These are phyloP conservation scores for Solanum microdontum DNA, from an alignment of 257 asterid genomes.

Conservation along the genomic window DNA sequence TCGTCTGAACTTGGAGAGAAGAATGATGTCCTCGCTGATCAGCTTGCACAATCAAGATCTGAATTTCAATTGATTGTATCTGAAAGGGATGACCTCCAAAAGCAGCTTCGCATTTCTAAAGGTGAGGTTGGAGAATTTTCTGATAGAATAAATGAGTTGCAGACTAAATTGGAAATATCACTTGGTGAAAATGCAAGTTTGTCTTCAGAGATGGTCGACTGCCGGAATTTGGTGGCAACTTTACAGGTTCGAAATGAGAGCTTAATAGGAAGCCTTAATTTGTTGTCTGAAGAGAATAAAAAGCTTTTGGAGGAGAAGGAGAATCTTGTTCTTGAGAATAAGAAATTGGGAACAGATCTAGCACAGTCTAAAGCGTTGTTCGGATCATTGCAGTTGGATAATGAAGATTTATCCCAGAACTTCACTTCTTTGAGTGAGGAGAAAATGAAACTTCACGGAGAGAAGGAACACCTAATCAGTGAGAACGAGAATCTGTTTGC, in stretches of 20 bases:
- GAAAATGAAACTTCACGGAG: slow-evolving; percentile 36
- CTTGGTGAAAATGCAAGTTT: slow-evolving; percentile 52
- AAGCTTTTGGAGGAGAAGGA: slow-evolving; percentile 43
- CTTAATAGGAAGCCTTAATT: slow-evolving; percentile 24
- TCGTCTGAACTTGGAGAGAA: slow-evolving; percentile 36
- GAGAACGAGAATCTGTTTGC: slow-evolving; percentile 47
- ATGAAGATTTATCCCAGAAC: slow-evolving; percentile 16
- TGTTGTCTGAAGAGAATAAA: slow-evolving; percentile 45
- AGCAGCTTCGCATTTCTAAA: slow-evolving; percentile 51
- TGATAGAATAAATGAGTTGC: slow-evolving; percentile 49
- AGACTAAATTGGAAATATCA: slow-evolving; percentile 43
- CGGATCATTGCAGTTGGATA: slow-evolving; percentile 37
- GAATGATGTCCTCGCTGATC: slow-evolving; percentile 42
- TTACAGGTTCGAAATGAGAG: slow-evolving; percentile 55
- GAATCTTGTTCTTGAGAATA: slow-evolving; percentile 34
- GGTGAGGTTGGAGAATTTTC: slow-evolving; percentile 43
- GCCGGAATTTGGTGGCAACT: slow-evolving; percentile 37
- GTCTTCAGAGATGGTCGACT: slow-evolving; percentile 49
- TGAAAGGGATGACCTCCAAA: slow-evolving; percentile 40
- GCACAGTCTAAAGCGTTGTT: slow-evolving; percentile 37
- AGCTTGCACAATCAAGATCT: slow-evolving; percentile 39
- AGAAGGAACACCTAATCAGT: slow-evolving; percentile 30
- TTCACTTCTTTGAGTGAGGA: slow-evolving; percentile 37
- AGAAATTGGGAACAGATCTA: slow-evolving; percentile 40
- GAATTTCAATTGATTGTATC: slow-evolving; percentile 40